Percentiles rank a stretch among this genome's conserved stretches.
Evolutionary conservation across 768 basidiomycete genomes (phyloP).

Genomic region (Mycena epipterygia): DNA sequence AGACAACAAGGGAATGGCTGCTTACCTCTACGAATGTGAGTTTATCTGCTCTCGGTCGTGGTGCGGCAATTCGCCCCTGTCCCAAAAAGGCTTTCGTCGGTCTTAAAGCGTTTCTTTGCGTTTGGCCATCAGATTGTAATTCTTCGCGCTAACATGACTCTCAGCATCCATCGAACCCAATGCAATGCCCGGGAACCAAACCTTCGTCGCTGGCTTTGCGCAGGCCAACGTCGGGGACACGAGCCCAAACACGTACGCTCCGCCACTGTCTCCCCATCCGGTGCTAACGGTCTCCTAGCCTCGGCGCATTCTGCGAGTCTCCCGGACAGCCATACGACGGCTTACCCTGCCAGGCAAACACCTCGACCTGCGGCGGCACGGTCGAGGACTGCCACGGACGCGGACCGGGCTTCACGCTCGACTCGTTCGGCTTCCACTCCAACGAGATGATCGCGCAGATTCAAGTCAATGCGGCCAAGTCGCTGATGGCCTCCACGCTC

Average conservation of each 20-base stretch:
- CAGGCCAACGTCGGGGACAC: slow-evolving; percentile 90
- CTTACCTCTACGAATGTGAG: slow-evolving; percentile 81
- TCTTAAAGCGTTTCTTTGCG: too few relatives aligned
- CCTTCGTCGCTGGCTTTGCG: slow-evolving; percentile 81
- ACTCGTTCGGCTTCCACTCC: slow-evolving; percentile 77
- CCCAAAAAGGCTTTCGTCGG: too few relatives aligned
- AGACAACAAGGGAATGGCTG: slow-evolving; percentile 92
- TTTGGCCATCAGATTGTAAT: too few relatives aligned
- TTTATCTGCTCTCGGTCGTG: background rate
- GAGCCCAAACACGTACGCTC: slow-evolving; percentile 80
- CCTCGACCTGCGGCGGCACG: slow-evolving; percentile 82
- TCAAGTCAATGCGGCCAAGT: slow-evolving; percentile 79
- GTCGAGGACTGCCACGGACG: slow-evolving; percentile 80
- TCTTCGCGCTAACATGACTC: slow-evolving; percentile 1
- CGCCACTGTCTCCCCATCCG: slow-evolving; percentile 18
- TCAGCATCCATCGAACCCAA: slow-evolving; percentile 74
- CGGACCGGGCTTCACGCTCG: slow-evolving; percentile 78
- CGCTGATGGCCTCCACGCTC: slow-evolving; percentile 68
- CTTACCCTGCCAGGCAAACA: slow-evolving; percentile 74
- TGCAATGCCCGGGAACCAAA: slow-evolving; percentile 75
- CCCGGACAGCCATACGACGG: slow-evolving; percentile 80
- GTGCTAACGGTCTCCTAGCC: slow-evolving; percentile 46
- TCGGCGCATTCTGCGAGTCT: slow-evolving; percentile 84
- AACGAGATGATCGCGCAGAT: slow-evolving; percentile 78
- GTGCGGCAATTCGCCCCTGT: background rate